Conservation (phyloP, 371 early-diverging fungal genomes). For the Circinella umbellata region DNA sequence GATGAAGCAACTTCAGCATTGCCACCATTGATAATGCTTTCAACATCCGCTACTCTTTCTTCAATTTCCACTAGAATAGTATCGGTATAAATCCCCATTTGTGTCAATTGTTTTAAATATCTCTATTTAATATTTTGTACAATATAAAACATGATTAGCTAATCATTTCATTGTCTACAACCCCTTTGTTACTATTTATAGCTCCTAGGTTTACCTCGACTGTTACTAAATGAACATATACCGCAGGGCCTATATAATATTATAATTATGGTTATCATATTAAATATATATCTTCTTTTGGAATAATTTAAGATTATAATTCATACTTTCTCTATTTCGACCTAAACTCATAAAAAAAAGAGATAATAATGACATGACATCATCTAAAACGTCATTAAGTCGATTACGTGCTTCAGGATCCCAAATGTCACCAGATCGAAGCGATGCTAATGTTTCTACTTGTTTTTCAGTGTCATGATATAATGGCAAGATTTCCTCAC, state of each 20-base stretch:
- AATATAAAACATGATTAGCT: neutral
- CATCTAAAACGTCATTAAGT: conserved; percentile 78
- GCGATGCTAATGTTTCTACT: conserved; percentile 54
- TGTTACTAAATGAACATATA: conserved; percentile 78
- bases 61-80: conserved; percentile 66
- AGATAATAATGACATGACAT: conserved; percentile 78
- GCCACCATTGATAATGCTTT: conserved; percentile 60
- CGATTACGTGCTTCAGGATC: conserved; percentile 56
- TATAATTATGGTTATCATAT: no score
- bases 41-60: conserved; percentile 63
- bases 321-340: conserved; percentile 70
- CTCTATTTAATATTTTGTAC: conserved; percentile 48
- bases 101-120: conserved; percentile 71
- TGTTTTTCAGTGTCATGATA: conserved; percentile 68
- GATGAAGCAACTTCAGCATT: conserved; percentile 38
- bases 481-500: conserved; percentile 59
- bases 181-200: neutral
- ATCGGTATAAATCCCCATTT: conserved; percentile 72
- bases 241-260: conserved; percentile 59
- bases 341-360: conserved; percentile 82
- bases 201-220: conserved; percentile 65
- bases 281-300: no score
- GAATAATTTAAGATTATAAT: no score
- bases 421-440: conserved; percentile 52
- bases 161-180: neutral